Conservation (phyloP, 2,329 filamentous ascomycete genomes). For the Phyllosticta citribraziliensis region DNA sequence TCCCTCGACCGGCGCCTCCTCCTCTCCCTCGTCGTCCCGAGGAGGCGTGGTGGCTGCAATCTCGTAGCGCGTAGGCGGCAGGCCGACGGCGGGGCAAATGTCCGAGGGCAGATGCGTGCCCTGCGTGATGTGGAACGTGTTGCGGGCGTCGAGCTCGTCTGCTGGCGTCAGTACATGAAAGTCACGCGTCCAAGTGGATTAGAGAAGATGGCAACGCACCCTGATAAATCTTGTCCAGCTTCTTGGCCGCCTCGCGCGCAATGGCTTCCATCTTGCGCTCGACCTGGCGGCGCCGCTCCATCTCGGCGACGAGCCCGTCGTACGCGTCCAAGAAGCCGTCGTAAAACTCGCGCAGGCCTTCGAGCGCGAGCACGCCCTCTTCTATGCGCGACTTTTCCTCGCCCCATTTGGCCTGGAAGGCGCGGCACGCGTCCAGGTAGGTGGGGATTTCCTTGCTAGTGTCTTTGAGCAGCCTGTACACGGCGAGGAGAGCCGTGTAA, state of each 20-base stretch:
- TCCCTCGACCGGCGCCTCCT: conserved; percentile 2
- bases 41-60: conserved; percentile 17
- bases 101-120: conserved; percentile 82
- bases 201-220: conserved; percentile 14
- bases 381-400: conserved; percentile 64
- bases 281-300: conserved; percentile 61
- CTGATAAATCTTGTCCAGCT: conserved; percentile 64
- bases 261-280: conserved; percentile 66
- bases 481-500: background rate
- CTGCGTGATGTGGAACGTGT: conserved; percentile 69
- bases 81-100: conserved; percentile 67
- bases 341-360: conserved; percentile 71
- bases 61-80: conserved; percentile 26
- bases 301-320: conserved; percentile 73
- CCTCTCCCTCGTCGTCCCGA: conserved; percentile 12
- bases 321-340: conserved; percentile 80
- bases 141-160: conserved; percentile 60
- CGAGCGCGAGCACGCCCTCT: conserved; percentile 60
- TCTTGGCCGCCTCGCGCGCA: conserved; percentile 66
- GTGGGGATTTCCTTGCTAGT: conserved; percentile 56
- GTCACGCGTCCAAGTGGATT: background rate
- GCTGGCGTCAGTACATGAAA: background rate
- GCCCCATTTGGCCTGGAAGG: conserved; percentile 59
- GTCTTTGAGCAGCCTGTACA: conserved; percentile 46
- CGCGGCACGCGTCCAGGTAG: conserved; percentile 54